These are phyloP conservation scores for Agrocybe pediades DNA, from an alignment of 768 basidiomycete genomes.

Conservation along the genomic window DNA sequence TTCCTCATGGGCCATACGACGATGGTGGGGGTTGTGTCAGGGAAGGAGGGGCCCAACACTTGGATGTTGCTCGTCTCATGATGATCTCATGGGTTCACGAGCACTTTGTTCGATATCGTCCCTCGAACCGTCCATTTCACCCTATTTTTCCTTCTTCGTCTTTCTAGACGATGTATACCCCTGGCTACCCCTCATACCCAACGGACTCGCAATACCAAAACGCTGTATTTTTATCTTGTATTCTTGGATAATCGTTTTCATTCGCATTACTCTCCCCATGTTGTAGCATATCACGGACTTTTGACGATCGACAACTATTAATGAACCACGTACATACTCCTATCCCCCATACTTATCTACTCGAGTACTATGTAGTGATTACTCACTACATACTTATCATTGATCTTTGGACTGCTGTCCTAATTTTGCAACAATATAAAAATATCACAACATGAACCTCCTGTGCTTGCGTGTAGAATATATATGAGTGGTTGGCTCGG, in stretches of 20 bases:
- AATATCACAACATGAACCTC: too few relatives aligned
- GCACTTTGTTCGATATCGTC: conserved; percentile 6
- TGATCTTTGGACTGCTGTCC: not conserved
- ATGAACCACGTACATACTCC: not conserved
- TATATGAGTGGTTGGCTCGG: too few relatives aligned
- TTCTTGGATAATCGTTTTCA: not conserved
- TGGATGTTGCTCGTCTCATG: conserved; percentile 35
- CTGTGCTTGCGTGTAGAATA: too few relatives aligned
- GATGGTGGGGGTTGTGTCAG: conserved; percentile 44
- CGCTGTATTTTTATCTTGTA: not conserved
- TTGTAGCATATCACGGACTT: not conserved
- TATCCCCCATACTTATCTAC: not conserved
- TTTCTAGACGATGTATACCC: conserved; percentile 19
- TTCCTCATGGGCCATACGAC: conserved; percentile 43
- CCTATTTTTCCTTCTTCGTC: conserved; percentile 4
- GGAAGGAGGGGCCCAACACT: conserved; percentile 29
- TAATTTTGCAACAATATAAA: not conserved
- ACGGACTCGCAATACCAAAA: conserved; percentile 1
- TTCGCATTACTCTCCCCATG: not conserved
- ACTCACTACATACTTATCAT: not conserved
- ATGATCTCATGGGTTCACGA: conserved; percentile 15
- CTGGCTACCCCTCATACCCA: conserved; percentile 23
- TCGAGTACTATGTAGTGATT: too few relatives aligned
- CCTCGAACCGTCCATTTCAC: not conserved
- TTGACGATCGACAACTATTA: not conserved